phyloP scores from a whole-genome alignment of 257 asterid species.

The Ballota nigra region DNA sequence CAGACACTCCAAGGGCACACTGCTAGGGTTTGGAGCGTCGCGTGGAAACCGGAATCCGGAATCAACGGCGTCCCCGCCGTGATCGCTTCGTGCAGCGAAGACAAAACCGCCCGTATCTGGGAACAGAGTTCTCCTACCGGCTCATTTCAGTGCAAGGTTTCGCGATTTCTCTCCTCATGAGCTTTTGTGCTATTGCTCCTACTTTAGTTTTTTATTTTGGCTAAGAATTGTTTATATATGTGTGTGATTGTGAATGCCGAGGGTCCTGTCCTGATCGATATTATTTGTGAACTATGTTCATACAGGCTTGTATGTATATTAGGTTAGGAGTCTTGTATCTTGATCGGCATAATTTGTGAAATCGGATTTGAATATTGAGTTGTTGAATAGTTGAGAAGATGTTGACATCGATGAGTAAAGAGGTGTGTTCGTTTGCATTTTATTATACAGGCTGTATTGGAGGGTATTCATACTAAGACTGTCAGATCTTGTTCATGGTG shows the following conservation, averaged over 20 bases:
- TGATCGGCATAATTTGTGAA: not conserved
- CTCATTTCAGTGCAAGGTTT: constrained; percentile 77
- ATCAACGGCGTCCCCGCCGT: constrained; percentile 65
- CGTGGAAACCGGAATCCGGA: constrained; percentile 88
- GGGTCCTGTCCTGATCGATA: too few species aligned
- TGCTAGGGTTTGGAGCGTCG: constrained; percentile 80
- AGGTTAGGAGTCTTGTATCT: not conserved
- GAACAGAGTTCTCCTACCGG: constrained; percentile 49
- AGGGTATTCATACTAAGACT: constrained; percentile 72
- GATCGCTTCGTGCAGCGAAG: constrained; percentile 89
- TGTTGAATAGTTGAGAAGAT: not conserved
- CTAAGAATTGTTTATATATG: not conserved
- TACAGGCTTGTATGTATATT: not conserved
- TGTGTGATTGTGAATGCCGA: not conserved
- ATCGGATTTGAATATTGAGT: not conserved
- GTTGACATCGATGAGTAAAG: constrained; percentile 23
- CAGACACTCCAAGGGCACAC: constrained; percentile 80
- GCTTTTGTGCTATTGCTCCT: constrained; percentile 5
- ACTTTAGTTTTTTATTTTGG: not conserved
- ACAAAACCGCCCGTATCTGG: constrained; percentile 82
- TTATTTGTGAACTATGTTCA: too few species aligned
- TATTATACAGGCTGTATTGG: constrained; percentile 69
- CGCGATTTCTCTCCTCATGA: not conserved
- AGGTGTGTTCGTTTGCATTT: constrained; percentile 17
- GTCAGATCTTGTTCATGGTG: constrained; percentile 91